phyloP scores from a whole-genome alignment of 768 basidiomycete species.

The Phaffia australis region DNA sequence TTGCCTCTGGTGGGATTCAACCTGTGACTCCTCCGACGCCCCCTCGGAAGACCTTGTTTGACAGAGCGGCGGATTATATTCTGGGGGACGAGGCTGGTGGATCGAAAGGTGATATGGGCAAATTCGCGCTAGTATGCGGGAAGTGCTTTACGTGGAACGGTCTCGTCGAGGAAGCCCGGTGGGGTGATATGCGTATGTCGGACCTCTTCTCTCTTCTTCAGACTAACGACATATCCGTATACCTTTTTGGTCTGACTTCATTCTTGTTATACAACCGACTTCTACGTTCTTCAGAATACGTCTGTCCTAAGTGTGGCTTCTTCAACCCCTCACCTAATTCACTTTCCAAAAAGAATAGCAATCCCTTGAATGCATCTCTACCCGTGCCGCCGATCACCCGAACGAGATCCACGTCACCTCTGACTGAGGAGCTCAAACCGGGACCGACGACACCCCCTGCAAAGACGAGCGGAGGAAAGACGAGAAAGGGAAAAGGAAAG shows the following conservation, averaged over 20 bases:
- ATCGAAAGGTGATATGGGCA: conserved; percentile 27
- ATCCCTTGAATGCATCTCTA: too few relatives aligned
- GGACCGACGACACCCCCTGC: too few relatives aligned
- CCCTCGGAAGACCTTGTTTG: conserved; percentile 64
- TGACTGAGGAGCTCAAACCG: too few relatives aligned
- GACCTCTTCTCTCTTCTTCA: conserved; percentile 1
- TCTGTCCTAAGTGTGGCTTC: conserved; percentile 73
- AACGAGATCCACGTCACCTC: too few relatives aligned
- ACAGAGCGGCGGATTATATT: conserved; percentile 74
- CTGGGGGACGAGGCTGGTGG: conserved; percentile 54
- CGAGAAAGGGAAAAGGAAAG: too few relatives aligned
- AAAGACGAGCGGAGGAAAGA: too few relatives aligned
- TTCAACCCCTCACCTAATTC: conserved; percentile 48
- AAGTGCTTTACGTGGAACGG: conserved; percentile 83
- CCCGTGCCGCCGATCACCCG: too few relatives aligned
- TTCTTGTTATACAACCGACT: neutral
- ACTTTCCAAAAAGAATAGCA: neutral
- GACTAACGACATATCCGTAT: conserved; percentile 2
- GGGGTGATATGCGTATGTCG: conserved; percentile 68
- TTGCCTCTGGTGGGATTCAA: conserved; percentile 32
- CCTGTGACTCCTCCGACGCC: conserved; percentile 41
- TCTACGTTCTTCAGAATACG: conserved; percentile 51
- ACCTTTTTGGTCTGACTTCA: neutral
- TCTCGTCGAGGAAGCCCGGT: conserved; percentile 67
- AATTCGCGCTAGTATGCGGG: conserved; percentile 79